Base-by-base conservation (phyloP, 495 filamentous ascomycete species). In the Tuber brumale region DNA sequence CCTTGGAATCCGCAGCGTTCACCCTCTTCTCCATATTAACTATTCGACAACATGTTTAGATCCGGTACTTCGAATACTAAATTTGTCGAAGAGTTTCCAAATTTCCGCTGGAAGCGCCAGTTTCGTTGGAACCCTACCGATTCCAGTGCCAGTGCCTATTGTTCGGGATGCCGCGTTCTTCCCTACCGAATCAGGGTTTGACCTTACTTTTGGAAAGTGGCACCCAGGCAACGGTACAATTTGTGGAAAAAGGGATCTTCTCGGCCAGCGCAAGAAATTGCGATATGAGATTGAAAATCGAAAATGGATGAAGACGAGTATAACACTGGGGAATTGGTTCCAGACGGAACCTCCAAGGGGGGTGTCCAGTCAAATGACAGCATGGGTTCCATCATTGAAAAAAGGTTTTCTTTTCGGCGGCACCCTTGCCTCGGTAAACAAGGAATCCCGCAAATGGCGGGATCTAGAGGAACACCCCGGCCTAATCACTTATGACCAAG, bases 381-480 rank as follows among this genome's bases (percentile, higher is more conserved):
- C 9, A 3, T 76, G 77, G 77, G 21, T 76, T 42, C 57, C 74
- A 9, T 61, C 51, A 41, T 35, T 69, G 42, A 41, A 74, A 21
- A 61, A 66, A 23, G 77, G 75, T 1, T 79, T 70, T 43, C n/a
- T 69, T 39, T 41, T 79, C 42, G 71, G 42, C 1, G 75, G 75
- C 3, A 1, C 3, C 21, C 21, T 35, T 4, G n/a, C 35, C 44
- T 35, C 18, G 14, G 12, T 5, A 66, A 66, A 61, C 10, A 27
- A 14, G 31, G 1, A 9, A 16, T 61, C n/a, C n/a, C 2, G 0
- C 12, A 12, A 70, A 1, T 12, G 44, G 12, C 0, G 3, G 21
- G 70, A 4, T 3, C 31, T 7, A n/a, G 37, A 5, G 27, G 70
- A n/a, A 39, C 42, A 44, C 10, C 41, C 6, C 9, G 66, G 31